These are phyloP conservation scores for Halocafeteria seosinensis DNA, from an alignment of 108 stramenopile species.

Conservation along the genomic window DNA sequence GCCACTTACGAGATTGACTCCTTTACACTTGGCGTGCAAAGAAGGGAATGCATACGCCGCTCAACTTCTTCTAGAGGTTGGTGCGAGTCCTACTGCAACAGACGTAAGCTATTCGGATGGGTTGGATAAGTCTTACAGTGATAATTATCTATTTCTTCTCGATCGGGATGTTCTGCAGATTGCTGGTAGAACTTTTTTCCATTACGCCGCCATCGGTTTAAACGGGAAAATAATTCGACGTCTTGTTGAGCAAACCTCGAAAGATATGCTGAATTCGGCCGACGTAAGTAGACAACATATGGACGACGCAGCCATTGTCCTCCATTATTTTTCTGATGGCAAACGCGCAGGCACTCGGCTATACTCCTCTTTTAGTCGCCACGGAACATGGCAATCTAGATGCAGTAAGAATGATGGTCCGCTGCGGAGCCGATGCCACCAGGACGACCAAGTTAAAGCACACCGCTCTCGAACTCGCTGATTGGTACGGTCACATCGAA, in stretches of 20 bases:
- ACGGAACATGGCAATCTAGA: neutral
- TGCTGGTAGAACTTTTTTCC: neutral
- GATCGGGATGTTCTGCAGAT: no score
- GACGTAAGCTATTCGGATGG: no score
- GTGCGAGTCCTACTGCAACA: no score
- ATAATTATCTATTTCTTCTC: no score
- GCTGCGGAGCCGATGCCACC: neutral
- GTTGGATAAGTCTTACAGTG: no score
- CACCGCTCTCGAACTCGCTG: neutral
- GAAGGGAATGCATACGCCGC: neutral
- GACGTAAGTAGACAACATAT: neutral
- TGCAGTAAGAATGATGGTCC: neutral
- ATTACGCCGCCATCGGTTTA: neutral
- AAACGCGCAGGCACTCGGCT: neutral
- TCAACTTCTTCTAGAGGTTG: neutral
- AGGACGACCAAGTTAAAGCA: neutral
- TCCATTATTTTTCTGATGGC: no score
- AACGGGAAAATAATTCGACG: neutral
- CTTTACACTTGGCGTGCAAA: neutral
- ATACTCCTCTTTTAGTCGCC: neutral
- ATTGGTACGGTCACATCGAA: neutral
- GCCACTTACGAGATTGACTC: neutral
- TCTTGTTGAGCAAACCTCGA: neutral
- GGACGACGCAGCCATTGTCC: no score
- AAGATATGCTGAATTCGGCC: neutral